These are phyloP conservation scores for Sclerotinia spermophila DNA, from an alignment of 2,329 filamentous ascomycete genomes.

Conservation along the genomic window DNA sequence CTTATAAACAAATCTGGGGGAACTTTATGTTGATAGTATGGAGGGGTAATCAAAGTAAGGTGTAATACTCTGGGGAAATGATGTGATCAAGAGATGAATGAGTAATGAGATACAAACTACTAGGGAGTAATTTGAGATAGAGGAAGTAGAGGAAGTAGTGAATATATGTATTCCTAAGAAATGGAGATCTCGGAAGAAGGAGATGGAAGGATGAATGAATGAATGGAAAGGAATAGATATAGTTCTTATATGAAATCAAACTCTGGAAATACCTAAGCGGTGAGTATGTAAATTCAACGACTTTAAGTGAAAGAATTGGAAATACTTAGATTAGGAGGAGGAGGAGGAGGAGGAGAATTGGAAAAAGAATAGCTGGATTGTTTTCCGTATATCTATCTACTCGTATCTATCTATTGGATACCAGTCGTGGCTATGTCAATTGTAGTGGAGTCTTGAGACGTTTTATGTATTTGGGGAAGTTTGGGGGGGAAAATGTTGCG, in stretches of 20 bases:
- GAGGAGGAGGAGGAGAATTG: neutral
- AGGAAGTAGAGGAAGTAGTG: neutral
- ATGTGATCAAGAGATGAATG: slow-evolving; percentile 1
- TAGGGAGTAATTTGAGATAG: neutral
- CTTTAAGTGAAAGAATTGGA: neutral
- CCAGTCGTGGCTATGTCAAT: neutral
- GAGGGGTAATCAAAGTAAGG: neutral
- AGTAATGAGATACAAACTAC: neutral
- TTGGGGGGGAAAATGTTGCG: slow-evolving; percentile 6
- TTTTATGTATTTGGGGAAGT: neutral
- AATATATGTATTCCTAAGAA: neutral
- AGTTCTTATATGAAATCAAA: neutral
- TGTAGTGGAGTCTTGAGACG: neutral
- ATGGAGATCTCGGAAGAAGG: neutral
- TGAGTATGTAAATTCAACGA: neutral
- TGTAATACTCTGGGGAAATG: slow-evolving; percentile 11
- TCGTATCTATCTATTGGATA: neutral
- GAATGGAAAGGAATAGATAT: slow-evolving; percentile 1
- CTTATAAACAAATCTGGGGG: neutral
- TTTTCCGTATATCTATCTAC: neutral
- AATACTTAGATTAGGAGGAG: neutral
- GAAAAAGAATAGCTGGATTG: neutral
- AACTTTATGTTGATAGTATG: neutral
- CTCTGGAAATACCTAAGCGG: neutral
- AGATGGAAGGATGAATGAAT: neutral